Evolutionary conservation across 371 early-diverging fungal species (phyloP).

Genomic region (Apophysomyces elegans): DNA sequence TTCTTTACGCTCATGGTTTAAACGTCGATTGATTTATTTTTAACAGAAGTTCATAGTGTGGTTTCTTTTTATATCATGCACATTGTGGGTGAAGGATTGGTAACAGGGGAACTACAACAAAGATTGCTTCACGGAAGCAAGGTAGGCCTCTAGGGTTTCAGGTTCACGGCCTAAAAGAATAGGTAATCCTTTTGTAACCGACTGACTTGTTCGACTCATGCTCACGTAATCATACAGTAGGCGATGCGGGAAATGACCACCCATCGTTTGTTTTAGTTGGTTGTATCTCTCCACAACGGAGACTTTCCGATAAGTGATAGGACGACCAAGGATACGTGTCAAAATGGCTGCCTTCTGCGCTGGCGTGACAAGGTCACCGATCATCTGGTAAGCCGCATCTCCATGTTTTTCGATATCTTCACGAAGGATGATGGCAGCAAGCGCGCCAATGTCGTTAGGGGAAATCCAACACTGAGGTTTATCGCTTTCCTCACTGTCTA

Average conservation of each 20-base stretch:
- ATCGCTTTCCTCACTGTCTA: not conserved
- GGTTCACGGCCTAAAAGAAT: constrained; percentile 22
- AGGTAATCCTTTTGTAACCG: constrained; percentile 2
- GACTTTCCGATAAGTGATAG: constrained; percentile 9
- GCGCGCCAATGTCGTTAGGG: constrained; percentile 12
- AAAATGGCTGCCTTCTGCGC: constrained; percentile 2
- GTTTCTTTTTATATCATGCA: too few relatives aligned
- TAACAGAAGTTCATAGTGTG: too few relatives aligned
- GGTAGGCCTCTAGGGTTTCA: constrained; percentile 20
- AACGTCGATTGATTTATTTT: too few relatives aligned
- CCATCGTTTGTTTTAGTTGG: not conserved
- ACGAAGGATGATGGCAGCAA: constrained; percentile 8
- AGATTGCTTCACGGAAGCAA: too few relatives aligned
- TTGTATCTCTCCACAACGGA: not conserved
- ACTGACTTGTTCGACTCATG: not conserved
- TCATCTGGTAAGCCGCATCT: constrained; percentile 17
- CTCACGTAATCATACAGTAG: not conserved
- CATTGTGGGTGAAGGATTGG: too few relatives aligned
- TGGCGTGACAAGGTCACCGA: constrained; percentile 4
- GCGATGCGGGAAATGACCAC: not conserved
- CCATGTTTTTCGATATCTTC: constrained; percentile 16
- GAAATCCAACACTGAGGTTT: constrained; percentile 12
- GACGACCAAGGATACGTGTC: constrained; percentile 6
- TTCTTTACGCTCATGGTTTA: too few relatives aligned
- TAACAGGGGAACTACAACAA: too few relatives aligned